Base-by-base conservation (phyloP, 2,329 filamentous ascomycete species). In the Sclerotinia minor region DNA sequence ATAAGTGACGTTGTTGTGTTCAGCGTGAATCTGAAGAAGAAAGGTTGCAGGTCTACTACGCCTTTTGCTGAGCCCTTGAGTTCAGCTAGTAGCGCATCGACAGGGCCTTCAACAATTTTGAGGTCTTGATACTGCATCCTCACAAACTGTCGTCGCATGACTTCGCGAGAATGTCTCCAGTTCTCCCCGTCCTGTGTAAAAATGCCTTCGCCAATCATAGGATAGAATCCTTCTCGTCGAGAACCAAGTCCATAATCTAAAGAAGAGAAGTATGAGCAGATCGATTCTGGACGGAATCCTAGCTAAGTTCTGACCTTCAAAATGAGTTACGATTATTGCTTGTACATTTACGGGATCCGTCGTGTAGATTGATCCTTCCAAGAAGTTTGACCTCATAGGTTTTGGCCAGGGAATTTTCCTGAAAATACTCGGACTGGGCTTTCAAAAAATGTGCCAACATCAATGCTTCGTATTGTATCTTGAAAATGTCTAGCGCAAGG, bases 1-100 rank as follows among this genome's bases (percentile, higher is more conserved):
- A 88, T 76, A 68, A 88, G 83, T 52, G 83, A 83, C 0, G 84
- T 87, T 0, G 85, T 82, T 0, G 81, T 83, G 69, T 52, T 84
- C 26, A 88, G 78, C 0, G 85, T 87, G 26, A 87, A 76, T 61
- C 79, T 79, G 74, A 87, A 87, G 4, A 81, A 63, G 0, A 80
- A 71, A 0, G 78, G 76, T 65, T 80, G 75, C 0, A 81, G 67
- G 68, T 81, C 76, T 13, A 64, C 50, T n/a, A 77, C 52, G 13
- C 72, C 54, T 53, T 26, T 26, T 29, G 29, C 45, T 41, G 38
- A 41, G 3, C 8, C 35, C 15, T 45, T 24, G 6, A 63, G 44
- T n/a, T 21, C 67, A 11, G 44, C 29, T 21, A 63, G 59, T 9
- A 63, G 19, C 8, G 35, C 29, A 47, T 77, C 72, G 11, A 70